A percentile compares a stretch with the other conserved stretches of the same genome.
Conservation (phyloP, 768 basidiomycete species). For the Amanita muscaria region DNA sequence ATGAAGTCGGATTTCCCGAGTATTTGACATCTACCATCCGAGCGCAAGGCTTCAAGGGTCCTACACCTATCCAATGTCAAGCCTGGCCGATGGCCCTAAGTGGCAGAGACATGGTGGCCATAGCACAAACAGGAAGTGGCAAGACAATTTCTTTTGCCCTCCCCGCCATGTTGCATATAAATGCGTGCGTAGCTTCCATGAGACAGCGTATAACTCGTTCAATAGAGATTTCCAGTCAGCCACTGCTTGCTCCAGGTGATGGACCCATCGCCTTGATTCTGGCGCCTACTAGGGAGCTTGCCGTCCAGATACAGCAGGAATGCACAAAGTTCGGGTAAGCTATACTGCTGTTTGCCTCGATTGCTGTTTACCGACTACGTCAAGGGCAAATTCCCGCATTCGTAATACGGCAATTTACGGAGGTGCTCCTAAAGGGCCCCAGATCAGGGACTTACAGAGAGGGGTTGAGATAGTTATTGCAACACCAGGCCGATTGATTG, state of each 20-base stretch:
- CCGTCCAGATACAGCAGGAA: constrained; percentile 98
- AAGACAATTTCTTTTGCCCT: constrained; percentile 99
- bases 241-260: constrained; percentile 86
- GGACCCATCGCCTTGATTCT: constrained; percentile 96
- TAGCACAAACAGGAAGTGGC: constrained; percentile 97
- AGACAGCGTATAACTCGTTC: neutral
- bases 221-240: constrained; percentile 50
- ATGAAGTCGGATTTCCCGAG: constrained; percentile 93
- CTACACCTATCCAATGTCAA: constrained; percentile 97
- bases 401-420: constrained; percentile 99
- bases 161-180: constrained; percentile 99
- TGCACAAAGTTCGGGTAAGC: constrained; percentile 94
- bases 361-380: constrained; percentile 2
- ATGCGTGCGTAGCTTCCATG: constrained; percentile 61
- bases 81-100: constrained; percentile 99
- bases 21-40: constrained; percentile 91
- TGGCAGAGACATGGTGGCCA: constrained; percentile 90
- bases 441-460: constrained; percentile 94
- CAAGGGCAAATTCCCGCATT: constrained; percentile 82
- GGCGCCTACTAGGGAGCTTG: constrained; percentile 96
- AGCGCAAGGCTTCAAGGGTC: constrained; percentile 84
- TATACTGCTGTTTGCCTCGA: neutral
- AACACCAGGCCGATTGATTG: constrained; percentile 99
- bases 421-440: constrained; percentile 96
- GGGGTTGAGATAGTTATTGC: constrained; percentile 98